A percentile compares a stretch with the other conserved stretches of the same genome.
Conservation (phyloP, 208 protist genomes). For the Wallacemonas sp. region DNA sequence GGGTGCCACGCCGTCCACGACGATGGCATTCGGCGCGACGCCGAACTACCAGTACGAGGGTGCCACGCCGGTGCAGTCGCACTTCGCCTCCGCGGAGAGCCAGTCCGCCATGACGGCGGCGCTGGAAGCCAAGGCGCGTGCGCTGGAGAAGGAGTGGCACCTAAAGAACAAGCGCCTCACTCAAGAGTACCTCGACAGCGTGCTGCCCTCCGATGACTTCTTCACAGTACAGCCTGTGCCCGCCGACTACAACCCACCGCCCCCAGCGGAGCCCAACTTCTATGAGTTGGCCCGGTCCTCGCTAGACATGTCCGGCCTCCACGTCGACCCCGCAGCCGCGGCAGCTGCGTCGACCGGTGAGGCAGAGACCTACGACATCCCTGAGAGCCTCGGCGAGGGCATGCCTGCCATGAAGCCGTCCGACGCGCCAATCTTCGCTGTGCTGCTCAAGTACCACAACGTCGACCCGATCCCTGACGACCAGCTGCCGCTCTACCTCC, state of each 20-base stretch:
- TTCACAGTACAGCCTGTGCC: conserved; percentile 75
- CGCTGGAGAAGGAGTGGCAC: conserved; percentile 82
- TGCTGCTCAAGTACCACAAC: conserved; percentile 92
- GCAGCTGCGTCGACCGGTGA: not conserved
- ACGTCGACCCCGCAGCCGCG: conserved; percentile 4
- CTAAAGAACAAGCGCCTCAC: conserved; percentile 84
- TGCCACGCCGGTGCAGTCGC: conserved; percentile 78
- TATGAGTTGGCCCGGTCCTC: conserved; percentile 78
- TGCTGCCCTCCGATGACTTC: conserved; percentile 64
- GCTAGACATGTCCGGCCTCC: conserved; percentile 52
- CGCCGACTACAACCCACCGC: conserved; percentile 76
- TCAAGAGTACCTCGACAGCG: conserved; percentile 66
- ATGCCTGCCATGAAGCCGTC: conserved; percentile 97
- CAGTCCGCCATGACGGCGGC: conserved; percentile 66
- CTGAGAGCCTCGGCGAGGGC: conserved; percentile 78
- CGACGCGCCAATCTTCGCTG: conserved; percentile 96
- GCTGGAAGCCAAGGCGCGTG: conserved; percentile 73
- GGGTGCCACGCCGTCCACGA: conserved; percentile 41
- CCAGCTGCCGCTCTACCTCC: conserved; percentile 93
- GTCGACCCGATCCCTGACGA: conserved; percentile 86
- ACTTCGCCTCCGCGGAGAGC: conserved; percentile 52
- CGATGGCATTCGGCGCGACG: conserved; percentile 56
- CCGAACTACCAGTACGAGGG: conserved; percentile 90
- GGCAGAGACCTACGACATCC: conserved; percentile 74
- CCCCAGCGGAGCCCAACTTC: conserved; percentile 86